Evolutionary conservation across 495 filamentous ascomycete species (phyloP), one percentile per base, ranked within the genome.

Genomic region (Penicillium fimorum): DNA sequence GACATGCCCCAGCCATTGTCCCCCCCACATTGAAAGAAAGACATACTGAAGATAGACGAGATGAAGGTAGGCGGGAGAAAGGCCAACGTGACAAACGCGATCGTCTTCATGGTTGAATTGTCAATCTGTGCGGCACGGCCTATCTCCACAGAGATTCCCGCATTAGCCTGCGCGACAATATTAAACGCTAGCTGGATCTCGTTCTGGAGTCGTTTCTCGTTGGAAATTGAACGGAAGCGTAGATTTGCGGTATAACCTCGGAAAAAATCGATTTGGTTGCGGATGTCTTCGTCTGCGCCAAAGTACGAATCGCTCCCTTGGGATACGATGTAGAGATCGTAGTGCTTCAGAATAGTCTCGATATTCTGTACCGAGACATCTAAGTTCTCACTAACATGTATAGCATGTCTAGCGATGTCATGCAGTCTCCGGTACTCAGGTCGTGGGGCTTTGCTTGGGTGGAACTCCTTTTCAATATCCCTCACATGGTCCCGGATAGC

Each of bases 321-420:
- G 2, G 45, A 47, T 17, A 9, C 4, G 7, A 47, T 11, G 10
- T 30, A 33, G 15, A 12, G 4, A 17, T 58, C 47, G 33, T 76
- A 70, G 12, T 76, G 69, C 8, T 47, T 56, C 10, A 72, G 45
- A 7, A 80, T 75, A 32, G 60, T 63, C 17, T 70, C 58, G 13
- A 80, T 58, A 6, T 60, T 75, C 37, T 69, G 54, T 0, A 66
- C 50, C 1, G 70, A 64, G 2, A 79, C 66, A 22, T 75, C 70
- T 2, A 81, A 63, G 0, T 72, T 72, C 48, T 81, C 78, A 3
- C 66, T 73, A 30, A 78, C 69, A 51, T 82, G 76, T 18, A 79
- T 74, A 3, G 70, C 72, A 50, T 81, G 79, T 5, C 79, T 70
- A 20, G 75, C 72, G 35, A 77, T 70, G 27, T 82, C 74, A 62